Evolutionary conservation across 2,329 filamentous ascomycete species (phyloP).

Genomic region (Mycosphaerelloides madeirae): DNA sequence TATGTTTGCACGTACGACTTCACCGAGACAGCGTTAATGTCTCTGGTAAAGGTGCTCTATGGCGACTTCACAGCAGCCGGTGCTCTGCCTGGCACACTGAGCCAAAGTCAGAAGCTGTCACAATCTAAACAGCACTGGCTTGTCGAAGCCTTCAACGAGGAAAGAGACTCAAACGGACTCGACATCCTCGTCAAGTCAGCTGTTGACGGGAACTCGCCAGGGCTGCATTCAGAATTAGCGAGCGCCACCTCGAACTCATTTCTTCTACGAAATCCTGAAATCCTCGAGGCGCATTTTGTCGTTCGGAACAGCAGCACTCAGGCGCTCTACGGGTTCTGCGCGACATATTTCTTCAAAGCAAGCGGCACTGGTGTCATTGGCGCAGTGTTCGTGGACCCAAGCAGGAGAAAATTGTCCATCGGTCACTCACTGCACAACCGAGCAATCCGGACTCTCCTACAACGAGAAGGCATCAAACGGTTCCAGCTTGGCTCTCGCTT

Average conservation of each 20-base stretch:
- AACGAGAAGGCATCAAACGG: constrained; percentile 67
- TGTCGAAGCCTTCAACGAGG: constrained; percentile 79
- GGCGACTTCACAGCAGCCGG: constrained; percentile 62
- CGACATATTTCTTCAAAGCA: constrained; percentile 74
- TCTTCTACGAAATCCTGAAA: constrained; percentile 62
- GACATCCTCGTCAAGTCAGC: constrained; percentile 69
- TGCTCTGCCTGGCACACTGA: constrained; percentile 64
- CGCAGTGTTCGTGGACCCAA: constrained; percentile 82
- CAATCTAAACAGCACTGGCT: constrained; percentile 95
- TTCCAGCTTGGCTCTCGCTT: constrained; percentile 77
- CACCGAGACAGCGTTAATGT: constrained; percentile 83
- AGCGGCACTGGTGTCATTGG: constrained; percentile 71
- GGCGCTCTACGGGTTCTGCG: constrained; percentile 85
- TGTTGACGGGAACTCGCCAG: constrained; percentile 61
- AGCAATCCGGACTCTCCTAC: constrained; percentile 69
- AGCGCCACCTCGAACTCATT: constrained; percentile 71
- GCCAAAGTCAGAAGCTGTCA: constrained; percentile 78
- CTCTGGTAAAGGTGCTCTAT: constrained; percentile 76
- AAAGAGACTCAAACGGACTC: constrained; percentile 68
- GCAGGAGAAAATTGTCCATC: constrained; percentile 80
- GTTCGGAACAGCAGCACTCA: constrained; percentile 91
- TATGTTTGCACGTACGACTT: constrained; percentile 97
- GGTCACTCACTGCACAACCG: constrained; percentile 84
- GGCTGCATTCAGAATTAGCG: constrained; percentile 63
- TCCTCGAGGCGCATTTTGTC: constrained; percentile 82